Conservation (phyloP, 139 green algal species). For the Chlamydomonas asymmetrica region DNA sequence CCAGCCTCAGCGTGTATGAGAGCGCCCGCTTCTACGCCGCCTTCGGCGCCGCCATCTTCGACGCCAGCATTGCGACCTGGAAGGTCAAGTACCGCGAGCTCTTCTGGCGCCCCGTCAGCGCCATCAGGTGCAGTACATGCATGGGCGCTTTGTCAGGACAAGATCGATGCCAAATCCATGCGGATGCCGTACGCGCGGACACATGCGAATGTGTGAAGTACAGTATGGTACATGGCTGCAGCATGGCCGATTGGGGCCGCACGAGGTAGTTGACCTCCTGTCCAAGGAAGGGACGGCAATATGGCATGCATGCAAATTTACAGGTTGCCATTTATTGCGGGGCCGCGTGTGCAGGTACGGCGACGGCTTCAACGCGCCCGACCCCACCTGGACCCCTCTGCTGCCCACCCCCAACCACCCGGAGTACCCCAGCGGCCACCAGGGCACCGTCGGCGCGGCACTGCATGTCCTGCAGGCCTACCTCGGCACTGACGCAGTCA, state of each 20-base stretch:
- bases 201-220: not conserved
- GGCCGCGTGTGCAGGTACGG: not conserved
- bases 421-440: constrained; percentile 41
- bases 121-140: constrained; percentile 32
- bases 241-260: no score
- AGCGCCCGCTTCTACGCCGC: no score
- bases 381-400: constrained; percentile 33
- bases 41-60: no score
- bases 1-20: no score
- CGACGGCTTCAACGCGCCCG: not conserved
- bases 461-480: constrained; percentile 9
- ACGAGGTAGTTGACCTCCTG: not conserved
- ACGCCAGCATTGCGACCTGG: no score
- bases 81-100: constrained; percentile 28
- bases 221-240: no score
- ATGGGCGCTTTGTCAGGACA: not conserved
- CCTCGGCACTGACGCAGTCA: constrained; percentile 9
- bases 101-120: constrained; percentile 45
- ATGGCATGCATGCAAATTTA: not conserved
- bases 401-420: constrained; percentile 38
- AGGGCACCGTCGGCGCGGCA: not conserved
- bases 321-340: not conserved
- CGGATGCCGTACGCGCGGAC: not conserved
- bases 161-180: not conserved
- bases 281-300: not conserved